Evolutionary conservation across 257 asterid genomes (phyloP).

Genomic region (Nicotiana knightiana): DNA sequence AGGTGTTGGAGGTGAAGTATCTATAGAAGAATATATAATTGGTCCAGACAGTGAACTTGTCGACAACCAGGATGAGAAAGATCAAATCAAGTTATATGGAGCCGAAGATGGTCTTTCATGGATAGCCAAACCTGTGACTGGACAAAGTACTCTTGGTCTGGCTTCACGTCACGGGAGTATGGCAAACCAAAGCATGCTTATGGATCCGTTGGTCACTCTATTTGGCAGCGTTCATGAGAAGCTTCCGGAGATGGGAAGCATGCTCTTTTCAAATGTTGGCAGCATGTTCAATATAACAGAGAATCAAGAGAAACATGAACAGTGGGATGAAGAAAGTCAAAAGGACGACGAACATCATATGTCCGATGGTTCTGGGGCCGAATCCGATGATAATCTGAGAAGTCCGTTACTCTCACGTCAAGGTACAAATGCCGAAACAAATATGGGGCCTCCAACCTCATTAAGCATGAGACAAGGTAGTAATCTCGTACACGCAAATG

Average conservation of each 20-base stretch:
- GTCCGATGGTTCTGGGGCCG: constrained; percentile 51
- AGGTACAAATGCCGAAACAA: constrained; percentile 46
- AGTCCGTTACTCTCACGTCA: constrained; percentile 76
- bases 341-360: constrained; percentile 32
- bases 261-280: constrained; percentile 68
- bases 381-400: constrained; percentile 66
- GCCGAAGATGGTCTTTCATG: constrained; percentile 96
- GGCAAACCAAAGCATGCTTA: constrained; percentile 38
- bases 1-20: constrained; percentile 71
- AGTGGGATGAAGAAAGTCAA: constrained; percentile 80
- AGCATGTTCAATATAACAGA: constrained; percentile 75
- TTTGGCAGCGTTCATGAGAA: constrained; percentile 91
- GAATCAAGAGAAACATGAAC: constrained; percentile 37
- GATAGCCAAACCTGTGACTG: constrained; percentile 84
- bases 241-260: constrained; percentile 65
- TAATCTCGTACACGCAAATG: constrained; percentile 8
- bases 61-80: constrained; percentile 47
- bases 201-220: constrained; percentile 88
- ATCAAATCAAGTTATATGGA: constrained; percentile 69
- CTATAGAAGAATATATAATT: constrained; percentile 82
- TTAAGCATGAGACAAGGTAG: constrained; percentile 23
- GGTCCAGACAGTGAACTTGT: constrained; percentile 64
- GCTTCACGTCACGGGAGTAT: constrained; percentile 81
- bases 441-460: constrained; percentile 20
- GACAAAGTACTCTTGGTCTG: constrained; percentile 62